These are phyloP conservation scores for Aspergillus nidulans DNA, from an alignment of 495 filamentous ascomycete species.

Conservation along the genomic window DNA sequence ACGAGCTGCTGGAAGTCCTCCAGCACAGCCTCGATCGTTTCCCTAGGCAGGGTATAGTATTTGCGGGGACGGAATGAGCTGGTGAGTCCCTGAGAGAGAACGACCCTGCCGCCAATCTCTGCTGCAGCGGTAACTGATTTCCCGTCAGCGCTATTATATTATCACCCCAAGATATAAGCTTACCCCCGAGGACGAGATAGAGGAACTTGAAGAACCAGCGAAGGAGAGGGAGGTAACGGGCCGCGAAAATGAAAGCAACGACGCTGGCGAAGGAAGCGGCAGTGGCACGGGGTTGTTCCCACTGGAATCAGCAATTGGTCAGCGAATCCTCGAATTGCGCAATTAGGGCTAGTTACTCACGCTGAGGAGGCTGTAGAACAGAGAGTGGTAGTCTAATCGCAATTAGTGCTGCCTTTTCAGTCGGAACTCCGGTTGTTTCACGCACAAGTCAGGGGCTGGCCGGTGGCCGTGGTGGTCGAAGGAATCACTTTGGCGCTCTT, in stretches of 20 bases:
- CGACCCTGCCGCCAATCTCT: constrained; percentile 70
- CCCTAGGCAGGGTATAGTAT: constrained; percentile 88
- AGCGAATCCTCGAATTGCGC: background rate
- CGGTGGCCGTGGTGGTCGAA: constrained; percentile 64
- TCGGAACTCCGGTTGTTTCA: constrained; percentile 8
- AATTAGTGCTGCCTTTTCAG: constrained; percentile 13
- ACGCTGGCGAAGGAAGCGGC: constrained; percentile 72
- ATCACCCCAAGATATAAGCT: constrained; percentile 19
- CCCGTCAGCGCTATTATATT: background rate
- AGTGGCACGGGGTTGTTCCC: constrained; percentile 74
- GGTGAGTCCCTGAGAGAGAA: constrained; percentile 73
- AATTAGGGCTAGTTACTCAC: constrained; percentile 37
- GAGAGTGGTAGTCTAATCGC: constrained; percentile 76
- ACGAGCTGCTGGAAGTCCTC: constrained; percentile 87
- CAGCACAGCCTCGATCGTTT: constrained; percentile 71
- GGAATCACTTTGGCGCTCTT: constrained; percentile 66
- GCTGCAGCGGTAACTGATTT: constrained; percentile 62
- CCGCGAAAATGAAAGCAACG: constrained; percentile 78
- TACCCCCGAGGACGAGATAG: constrained; percentile 64
- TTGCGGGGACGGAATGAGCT: constrained; percentile 82
- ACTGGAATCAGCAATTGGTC: constrained; percentile 35
- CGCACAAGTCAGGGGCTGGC: constrained; percentile 80
- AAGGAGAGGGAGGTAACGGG: constrained; percentile 83
- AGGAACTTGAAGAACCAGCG: constrained; percentile 84
- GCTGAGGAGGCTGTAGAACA: constrained; percentile 85